Base-by-base conservation (phyloP, 176 grass and related monocot species). In the Alloteropsis semialata region DNA sequence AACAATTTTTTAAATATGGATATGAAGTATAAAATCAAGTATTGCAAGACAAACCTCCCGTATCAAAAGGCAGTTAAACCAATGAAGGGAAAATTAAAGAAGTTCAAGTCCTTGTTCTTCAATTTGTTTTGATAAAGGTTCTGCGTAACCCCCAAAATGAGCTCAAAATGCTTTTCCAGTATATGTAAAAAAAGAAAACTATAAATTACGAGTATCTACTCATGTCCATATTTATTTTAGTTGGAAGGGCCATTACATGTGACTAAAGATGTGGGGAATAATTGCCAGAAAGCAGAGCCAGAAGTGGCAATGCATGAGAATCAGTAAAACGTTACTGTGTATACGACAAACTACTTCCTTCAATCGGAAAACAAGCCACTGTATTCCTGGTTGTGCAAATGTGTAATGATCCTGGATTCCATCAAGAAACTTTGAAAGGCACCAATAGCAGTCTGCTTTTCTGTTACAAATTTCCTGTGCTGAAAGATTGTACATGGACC, bases 321-420 rank as follows among this genome's bases (percentile, higher is more conserved):
- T 78, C 62, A 63, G 55, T 59, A 28, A 53, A 64, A 78, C 27
- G 11, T 59, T 90, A 97, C 95, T 86, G 21, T 94, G 88, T 64
- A 97, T 92, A 17, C 88, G 85, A 41, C 80, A 33, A 77, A 97
- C 90, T 18, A 94, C 79, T 75, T 94, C 90, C 68, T 91, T 92
- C 50, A 97, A 83, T 50, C 76, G 89, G 74, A 97, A 97, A 84
- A 92, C 81, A 66, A 94, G 90, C 42, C 90, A 80, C 69, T 92
- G 95, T 80, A 97, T 97, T 86, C 88, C 95, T 48, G 92, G 93
- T 88, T 99, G 96, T 33, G 92, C 92, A 92, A 97, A 97, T 32
- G 92, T 97, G 71, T 97, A 97, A 81, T 97, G 94, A 66, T 94
- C 94, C 60, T 97, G 92, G 92, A 97, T 94, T 33, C 94, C 94